phyloP scores from a whole-genome alignment of 2,329 filamentous ascomycete genomes.

The Anthostomella pinea region DNA sequence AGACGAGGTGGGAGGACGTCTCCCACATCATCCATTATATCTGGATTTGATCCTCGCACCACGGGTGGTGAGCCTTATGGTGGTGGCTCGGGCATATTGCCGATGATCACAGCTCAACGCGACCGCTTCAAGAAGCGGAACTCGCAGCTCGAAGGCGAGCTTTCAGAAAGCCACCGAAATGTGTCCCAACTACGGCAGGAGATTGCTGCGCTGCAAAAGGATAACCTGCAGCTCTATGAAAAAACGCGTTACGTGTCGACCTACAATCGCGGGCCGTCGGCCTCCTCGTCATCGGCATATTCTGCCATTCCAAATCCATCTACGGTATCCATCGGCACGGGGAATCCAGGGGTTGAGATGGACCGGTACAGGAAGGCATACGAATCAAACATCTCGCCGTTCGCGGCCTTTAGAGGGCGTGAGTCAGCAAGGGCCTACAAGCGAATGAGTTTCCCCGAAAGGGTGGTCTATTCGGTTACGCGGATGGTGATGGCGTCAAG shows the following conservation, averaged over 20 bases:
- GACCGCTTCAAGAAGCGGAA: constrained; percentile 99
- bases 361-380: constrained; percentile 91
- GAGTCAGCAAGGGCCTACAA: constrained; percentile 89
- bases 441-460: constrained; percentile 87
- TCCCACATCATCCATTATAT: constrained; percentile 96
- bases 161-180: constrained; percentile 77
- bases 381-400: constrained; percentile 92
- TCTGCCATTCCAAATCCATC: constrained; percentile 72
- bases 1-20: constrained; percentile 70
- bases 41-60: constrained; percentile 78
- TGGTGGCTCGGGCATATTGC: constrained; percentile 81
- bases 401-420: constrained; percentile 90
- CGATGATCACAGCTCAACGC: constrained; percentile 96
- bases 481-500: constrained; percentile 87
- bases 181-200: constrained; percentile 88
- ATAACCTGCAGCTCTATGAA: constrained; percentile 94
- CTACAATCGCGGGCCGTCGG: constrained; percentile 70
- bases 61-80: constrained; percentile 62
- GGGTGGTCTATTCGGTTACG: constrained; percentile 86
- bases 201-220: constrained; percentile 86
- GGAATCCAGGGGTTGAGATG: constrained; percentile 62
- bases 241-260: constrained; percentile 96
- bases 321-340: constrained; percentile 57
- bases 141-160: constrained; percentile 81
- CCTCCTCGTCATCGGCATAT: constrained; percentile 62